Conservation (phyloP, 257 asterid species). For the Agastache rugosa region DNA sequence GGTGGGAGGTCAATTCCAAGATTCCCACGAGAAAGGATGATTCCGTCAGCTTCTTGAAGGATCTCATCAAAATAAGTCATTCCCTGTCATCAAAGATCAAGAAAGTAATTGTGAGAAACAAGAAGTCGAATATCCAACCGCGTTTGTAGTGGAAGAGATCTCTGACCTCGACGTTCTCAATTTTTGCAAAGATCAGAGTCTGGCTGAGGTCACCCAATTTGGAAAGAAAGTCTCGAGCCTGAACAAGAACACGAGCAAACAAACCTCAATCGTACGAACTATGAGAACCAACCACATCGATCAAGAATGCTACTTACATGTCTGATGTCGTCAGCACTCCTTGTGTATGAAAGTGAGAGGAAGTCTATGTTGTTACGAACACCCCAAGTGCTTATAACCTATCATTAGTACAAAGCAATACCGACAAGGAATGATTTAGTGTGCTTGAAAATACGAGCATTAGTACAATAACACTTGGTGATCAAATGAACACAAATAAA, state of each 20-base stretch:
- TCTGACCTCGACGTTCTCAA: constrained; percentile 90
- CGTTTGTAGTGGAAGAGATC: background rate
- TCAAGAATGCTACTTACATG: constrained; percentile 49
- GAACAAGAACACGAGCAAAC: constrained; percentile 25
- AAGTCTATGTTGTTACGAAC: constrained; percentile 83
- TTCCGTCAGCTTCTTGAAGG: constrained; percentile 92
- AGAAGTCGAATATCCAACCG: background rate
- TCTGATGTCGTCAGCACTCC: constrained; percentile 88
- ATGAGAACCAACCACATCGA: background rate
- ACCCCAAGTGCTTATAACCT: constrained; percentile 97
- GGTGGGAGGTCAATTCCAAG: constrained; percentile 98
- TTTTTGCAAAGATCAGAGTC: constrained; percentile 81
- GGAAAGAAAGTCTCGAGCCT: constrained; percentile 87
- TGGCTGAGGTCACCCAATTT: constrained; percentile 70
- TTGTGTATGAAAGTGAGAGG: constrained; percentile 87
- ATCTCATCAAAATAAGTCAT: constrained; percentile 89
- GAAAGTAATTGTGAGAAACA: background rate
- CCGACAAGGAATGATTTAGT: background rate
- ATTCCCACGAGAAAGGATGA: constrained; percentile 94
- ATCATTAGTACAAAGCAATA: constrained; percentile 20
- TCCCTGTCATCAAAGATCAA: constrained; percentile 54
- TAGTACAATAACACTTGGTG: background rate
- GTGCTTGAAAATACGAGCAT: background rate
- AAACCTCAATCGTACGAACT: background rate
- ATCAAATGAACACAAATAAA: background rate